Percentiles rank a stretch among this genome's conserved stretches.
Evolutionary conservation across 768 basidiomycete genomes (phyloP).

Genomic region (Calocybe cyanea): DNA sequence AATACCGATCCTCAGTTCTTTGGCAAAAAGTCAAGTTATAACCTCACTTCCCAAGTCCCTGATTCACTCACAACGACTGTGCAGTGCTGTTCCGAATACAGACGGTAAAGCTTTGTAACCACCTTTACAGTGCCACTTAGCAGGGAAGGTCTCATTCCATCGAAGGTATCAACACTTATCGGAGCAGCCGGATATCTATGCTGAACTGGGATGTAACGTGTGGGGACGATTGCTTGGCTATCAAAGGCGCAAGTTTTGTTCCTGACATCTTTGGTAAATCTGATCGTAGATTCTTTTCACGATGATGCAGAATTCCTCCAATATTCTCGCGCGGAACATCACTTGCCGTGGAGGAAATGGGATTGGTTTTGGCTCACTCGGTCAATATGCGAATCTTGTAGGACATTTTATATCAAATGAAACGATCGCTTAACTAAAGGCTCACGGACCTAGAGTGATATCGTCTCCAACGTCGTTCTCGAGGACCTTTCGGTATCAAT

Average conservation of each 20-base stretch:
- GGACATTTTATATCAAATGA: slow-evolving; percentile 1
- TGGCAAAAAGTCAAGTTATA: slow-evolving; percentile 42
- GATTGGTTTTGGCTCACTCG: slow-evolving; percentile 57
- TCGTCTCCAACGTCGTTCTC: slow-evolving; percentile 47
- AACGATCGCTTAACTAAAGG: not conserved
- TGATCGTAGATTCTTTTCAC: not conserved
- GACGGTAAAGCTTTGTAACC: slow-evolving; percentile 39
- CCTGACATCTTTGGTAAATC: too few relatives aligned
- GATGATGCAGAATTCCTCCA: slow-evolving; percentile 46
- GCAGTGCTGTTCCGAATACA: slow-evolving; percentile 56
- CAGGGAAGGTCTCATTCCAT: not conserved
- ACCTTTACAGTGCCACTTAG: not conserved
- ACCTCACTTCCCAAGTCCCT: not conserved
- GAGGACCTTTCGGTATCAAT: slow-evolving; percentile 39
- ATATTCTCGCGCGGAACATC: slow-evolving; percentile 43
- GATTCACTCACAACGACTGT: not conserved
- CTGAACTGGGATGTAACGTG: slow-evolving; percentile 60
- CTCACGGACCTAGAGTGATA: slow-evolving; percentile 39
- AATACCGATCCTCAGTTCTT: slow-evolving; percentile 47
- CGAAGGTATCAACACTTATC: slow-evolving; percentile 52
- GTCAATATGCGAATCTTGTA: slow-evolving; percentile 52
- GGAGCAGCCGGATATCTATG: slow-evolving; percentile 43
- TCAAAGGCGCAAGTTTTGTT: slow-evolving; percentile 44
- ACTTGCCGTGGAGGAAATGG: slow-evolving; percentile 60
- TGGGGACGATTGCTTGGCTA: slow-evolving; percentile 61